phyloP scores from a whole-genome alignment of 2,329 filamentous ascomycete genomes.

The Pseudodiploospora longispora region DNA sequence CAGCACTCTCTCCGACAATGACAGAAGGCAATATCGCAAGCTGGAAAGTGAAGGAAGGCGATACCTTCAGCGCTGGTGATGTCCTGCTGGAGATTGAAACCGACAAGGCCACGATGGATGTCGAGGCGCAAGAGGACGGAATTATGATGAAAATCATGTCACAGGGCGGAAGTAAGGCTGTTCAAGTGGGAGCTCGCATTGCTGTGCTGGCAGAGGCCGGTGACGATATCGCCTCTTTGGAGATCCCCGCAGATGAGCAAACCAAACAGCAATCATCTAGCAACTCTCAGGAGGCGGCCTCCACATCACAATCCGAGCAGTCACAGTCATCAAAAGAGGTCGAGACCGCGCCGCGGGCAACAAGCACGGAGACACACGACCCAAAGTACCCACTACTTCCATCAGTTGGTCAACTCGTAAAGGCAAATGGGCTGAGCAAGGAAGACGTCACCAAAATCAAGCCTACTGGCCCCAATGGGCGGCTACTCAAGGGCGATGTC shows the following conservation, averaged over 20 bases:
- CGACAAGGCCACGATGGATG: conserved; percentile 91
- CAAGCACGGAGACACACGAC: conserved; percentile 45
- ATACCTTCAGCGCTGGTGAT: conserved; percentile 73
- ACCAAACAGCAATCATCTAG: conserved; percentile 28
- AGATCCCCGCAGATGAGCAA: conserved; percentile 64
- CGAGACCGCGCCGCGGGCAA: conserved; percentile 12
- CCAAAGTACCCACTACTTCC: conserved; percentile 70
- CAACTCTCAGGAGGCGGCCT: conserved; percentile 10
- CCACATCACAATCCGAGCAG: conserved; percentile 15
- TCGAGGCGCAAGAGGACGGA: conserved; percentile 86
- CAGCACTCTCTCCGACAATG: conserved; percentile 86
- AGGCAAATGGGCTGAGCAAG: conserved; percentile 67
- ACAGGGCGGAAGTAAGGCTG: conserved; percentile 63
- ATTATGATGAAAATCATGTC: conserved; percentile 75
- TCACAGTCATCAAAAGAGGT: conserved; percentile 20
- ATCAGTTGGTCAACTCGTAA: conserved; percentile 75
- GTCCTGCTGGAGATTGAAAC: conserved; percentile 89
- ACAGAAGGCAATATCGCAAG: conserved; percentile 81
- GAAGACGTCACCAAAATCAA: conserved; percentile 74
- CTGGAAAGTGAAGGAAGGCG: conserved; percentile 84
- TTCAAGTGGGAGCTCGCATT: conserved; percentile 74
- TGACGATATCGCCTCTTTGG: conserved; percentile 66
- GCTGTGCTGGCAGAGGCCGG: conserved; percentile 74
- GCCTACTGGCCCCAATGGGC: conserved; percentile 77
- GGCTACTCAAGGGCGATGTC: conserved; percentile 91